These are phyloP conservation scores for Paxillus rubicundulus DNA, from an alignment of 768 basidiomycete genomes.

Conservation along the genomic window DNA sequence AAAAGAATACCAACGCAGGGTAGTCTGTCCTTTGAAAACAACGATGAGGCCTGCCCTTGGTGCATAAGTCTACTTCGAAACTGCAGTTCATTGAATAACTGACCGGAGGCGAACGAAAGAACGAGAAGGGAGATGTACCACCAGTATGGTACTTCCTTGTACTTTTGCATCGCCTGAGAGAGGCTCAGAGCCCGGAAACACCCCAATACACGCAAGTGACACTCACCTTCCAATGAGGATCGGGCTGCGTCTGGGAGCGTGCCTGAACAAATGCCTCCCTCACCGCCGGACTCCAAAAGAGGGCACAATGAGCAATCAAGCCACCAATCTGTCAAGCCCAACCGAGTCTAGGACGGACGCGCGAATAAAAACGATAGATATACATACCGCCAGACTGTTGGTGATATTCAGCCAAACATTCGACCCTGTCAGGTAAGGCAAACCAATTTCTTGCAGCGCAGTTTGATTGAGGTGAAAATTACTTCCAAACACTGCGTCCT, in stretches of 20 bases:
- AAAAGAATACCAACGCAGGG: conserved; percentile 62
- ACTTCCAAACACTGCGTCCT: conserved; percentile 50
- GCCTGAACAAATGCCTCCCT: conserved; percentile 49
- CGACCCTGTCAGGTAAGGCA: conserved; percentile 50
- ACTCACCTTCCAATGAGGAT: conserved; percentile 53
- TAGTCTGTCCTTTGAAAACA: conserved; percentile 55
- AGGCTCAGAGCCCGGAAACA: not conserved
- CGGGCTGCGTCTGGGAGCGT: conserved; percentile 44
- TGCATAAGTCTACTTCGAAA: not conserved
- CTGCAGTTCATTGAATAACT: conserved; percentile 2
- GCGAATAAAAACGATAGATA: not conserved
- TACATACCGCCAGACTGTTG: conserved; percentile 44
- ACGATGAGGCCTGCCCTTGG: conserved; percentile 47
- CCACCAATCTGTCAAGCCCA: conserved; percentile 48
- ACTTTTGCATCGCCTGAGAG: conserved; percentile 51
- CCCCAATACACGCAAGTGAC: not conserved
- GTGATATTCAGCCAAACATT: conserved; percentile 51
- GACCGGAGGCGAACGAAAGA: conserved; percentile 56
- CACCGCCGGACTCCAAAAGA: conserved; percentile 59
- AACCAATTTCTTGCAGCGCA: conserved; percentile 48
- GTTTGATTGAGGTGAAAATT: conserved; percentile 53
- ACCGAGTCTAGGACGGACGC: not conserved
- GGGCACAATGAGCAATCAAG: conserved; percentile 51
- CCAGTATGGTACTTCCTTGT: conserved; percentile 59
- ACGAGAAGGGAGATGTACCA: conserved; percentile 53